Conservation (phyloP, 169 alveolate species). For the Amoebophrya sp. region DNA sequence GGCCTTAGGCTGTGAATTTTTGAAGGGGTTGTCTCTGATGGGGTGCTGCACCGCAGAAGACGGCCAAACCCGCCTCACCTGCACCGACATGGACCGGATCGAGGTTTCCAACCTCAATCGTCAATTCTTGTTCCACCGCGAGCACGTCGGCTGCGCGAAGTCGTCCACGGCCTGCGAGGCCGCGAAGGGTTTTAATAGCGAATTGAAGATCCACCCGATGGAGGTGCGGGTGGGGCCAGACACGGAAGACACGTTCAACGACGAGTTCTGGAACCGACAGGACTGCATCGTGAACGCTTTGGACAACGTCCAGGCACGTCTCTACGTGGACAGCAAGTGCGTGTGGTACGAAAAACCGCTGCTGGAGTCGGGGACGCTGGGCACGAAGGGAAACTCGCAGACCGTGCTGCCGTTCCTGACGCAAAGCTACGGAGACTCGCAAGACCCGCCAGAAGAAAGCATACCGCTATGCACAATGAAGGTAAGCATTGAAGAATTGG, state of each 20-base stretch:
- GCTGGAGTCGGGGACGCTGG: constrained; percentile 96
- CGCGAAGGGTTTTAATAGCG: constrained; percentile 7
- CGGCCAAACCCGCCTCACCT: constrained; percentile 45
- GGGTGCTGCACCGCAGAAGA: constrained; percentile 70
- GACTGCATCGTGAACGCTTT: constrained; percentile 91
- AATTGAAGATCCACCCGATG: constrained; percentile 2
- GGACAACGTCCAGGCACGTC: constrained; percentile 84
- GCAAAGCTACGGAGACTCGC: constrained; percentile 93
- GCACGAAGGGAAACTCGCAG: constrained; percentile 92
- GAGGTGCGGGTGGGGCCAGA: constrained; percentile 84
- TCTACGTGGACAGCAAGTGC: constrained; percentile 91
- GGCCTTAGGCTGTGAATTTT: constrained; percentile 97
- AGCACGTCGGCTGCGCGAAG: constrained; percentile 34
- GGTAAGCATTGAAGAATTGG: neutral
- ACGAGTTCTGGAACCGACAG: constrained; percentile 89
- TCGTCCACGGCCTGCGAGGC: constrained; percentile 16
- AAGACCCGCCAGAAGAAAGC: constrained; percentile 93
- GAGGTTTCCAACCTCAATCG: constrained; percentile 93
- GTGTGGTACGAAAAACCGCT: constrained; percentile 94
- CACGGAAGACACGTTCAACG: constrained; percentile 89
- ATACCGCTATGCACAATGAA: constrained; percentile 86
- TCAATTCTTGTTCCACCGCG: constrained; percentile 83
- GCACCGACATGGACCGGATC: constrained; percentile 93
- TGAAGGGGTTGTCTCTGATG: constrained; percentile 89
- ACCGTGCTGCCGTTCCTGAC: constrained; percentile 88